Evolutionary conservation across 306 rosid species (phyloP), one percentile per base, ranked within the genome.

Genomic region (Hippophae rhamnoides): DNA sequence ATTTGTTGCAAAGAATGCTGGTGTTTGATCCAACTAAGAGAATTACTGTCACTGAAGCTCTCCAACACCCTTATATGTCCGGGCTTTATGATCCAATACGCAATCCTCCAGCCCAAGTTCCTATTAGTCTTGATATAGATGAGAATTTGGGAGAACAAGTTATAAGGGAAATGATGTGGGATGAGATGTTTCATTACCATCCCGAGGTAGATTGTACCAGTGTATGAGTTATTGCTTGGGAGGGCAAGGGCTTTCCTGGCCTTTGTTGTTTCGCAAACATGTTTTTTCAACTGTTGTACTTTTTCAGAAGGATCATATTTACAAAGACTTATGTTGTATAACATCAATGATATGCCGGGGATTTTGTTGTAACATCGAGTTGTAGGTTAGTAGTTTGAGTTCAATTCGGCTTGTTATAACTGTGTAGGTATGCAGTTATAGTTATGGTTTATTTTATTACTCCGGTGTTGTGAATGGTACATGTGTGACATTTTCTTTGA

Each of bases 111-210:
- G 84, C 74, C 31, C 81, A 78, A 60, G 80, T 81, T 56, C 84
- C 92, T 0, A 62, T 90, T 68, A 66, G 26, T 69, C 95, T 90
- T 13, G 89, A 87, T 70, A 77, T 87, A 10, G 83, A 87, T 25
- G 94, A 84, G 65, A 65, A 56, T 41, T 72, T 75, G 68, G 78
- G 66, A 5, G 89, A 79, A 66, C 67, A 65, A 5, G 71, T 70
- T 69, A 85, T 87, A 38, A 77, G 95, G 69, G 92, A 87, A 63
- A 83, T 87, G 92, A 87, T 90, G 85, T 85, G 85, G 97, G 69
- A 62, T 45, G 95, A 90, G 77, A 87, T 85, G 78, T 73, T 82
- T 43, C 77, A 74, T 61, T 90, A 85, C 77, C 97, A 90, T 67
- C 92, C 92, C 0, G 85, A 83, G 70, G 82, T 74, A 69, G 75